Evolutionary conservation across 2,329 filamentous ascomycete genomes (phyloP).

Genomic region (Phoma sp.): DNA sequence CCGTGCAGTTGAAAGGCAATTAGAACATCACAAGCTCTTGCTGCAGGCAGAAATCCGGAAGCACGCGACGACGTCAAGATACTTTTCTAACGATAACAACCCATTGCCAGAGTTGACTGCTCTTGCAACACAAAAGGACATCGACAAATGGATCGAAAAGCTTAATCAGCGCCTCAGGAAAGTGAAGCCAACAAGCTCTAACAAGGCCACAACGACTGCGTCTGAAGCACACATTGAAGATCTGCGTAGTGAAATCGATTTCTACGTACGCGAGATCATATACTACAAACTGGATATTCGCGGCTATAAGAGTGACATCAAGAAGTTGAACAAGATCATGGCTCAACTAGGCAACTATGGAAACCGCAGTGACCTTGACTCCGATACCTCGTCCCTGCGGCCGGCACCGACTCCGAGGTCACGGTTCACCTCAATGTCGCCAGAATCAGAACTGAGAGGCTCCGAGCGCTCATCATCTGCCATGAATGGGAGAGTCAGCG

Average conservation of each 20-base stretch:
- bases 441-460: slow-evolving; percentile 29
- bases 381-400: slow-evolving; percentile 35
- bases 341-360: slow-evolving; percentile 31
- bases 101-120: slow-evolving; percentile 36
- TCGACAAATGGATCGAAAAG: slow-evolving; percentile 44
- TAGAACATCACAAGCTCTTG: slow-evolving; percentile 49
- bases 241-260: slow-evolving; percentile 49
- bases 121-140: slow-evolving; percentile 39
- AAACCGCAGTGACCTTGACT: slow-evolving; percentile 34
- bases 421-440: slow-evolving; percentile 23
- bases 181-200: slow-evolving; percentile 20
- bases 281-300: slow-evolving; percentile 57
- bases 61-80: slow-evolving; percentile 40
- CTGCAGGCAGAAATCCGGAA: slow-evolving; percentile 50
- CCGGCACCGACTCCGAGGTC: slow-evolving; percentile 33
- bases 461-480: slow-evolving; percentile 10
- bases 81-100: slow-evolving; percentile 27
- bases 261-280: slow-evolving; percentile 56
- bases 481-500: slow-evolving; percentile 5
- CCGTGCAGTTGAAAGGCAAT: slow-evolving; percentile 40
- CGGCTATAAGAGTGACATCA: slow-evolving; percentile 52
- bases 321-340: slow-evolving; percentile 40
- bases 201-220: slow-evolving; percentile 5
- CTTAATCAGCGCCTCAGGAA: slow-evolving; percentile 42
- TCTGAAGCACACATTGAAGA: slow-evolving; percentile 29